Base-by-base conservation (phyloP, 1,139 yeast species). In the Yamadazyma taylorii region DNA sequence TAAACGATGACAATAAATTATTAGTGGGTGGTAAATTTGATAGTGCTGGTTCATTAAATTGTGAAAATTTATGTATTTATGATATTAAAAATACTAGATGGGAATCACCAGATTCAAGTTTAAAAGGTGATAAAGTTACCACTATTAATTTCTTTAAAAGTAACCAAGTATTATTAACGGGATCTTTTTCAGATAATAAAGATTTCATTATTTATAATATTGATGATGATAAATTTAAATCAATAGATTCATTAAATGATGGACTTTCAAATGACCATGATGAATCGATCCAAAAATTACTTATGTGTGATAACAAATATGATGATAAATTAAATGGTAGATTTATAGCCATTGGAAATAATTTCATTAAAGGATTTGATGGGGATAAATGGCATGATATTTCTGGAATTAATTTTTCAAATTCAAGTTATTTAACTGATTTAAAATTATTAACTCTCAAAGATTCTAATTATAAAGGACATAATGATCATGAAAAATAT, bases 11-110 rank as follows among this genome's bases (percentile, higher is more conserved):
- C 7, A 56, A 70, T 17, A 68, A 73, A 17, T 57, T 89, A 14
- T 66, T 88, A 27, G 85, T 87, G 9, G 96, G 87, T 34, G 98
- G 98, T 15, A 69, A 78, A 33, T 87, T 87, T 52, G 73, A 71
- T 22, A 59, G 67, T 25, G 83, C 85, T 3, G 82, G 85, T 0
- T 67, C 80, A 7, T 61, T 76, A 43, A 63, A 67, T 32, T 88
- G 96, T 61, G 60, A 67, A 2, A 75, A 80, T 2, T 60, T 88
- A 34, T 87, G 96, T 55, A 63, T 85, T 30, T 88, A 79, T 55
- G 85, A 84, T 48, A 59, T 83, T 40, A 57, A 61, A 3, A 66
- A 67, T 30, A 72, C 74, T 4, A 67, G 77, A 33, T 83, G 87
- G 92, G 66, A 62, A 30, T 63, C 52, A 36, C 78, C 78, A 2